Percentiles rank a stretch among this genome's conserved stretches.
Evolutionary conservation across 78 protist species (phyloP).

Genomic region (Guillardia theta): DNA sequence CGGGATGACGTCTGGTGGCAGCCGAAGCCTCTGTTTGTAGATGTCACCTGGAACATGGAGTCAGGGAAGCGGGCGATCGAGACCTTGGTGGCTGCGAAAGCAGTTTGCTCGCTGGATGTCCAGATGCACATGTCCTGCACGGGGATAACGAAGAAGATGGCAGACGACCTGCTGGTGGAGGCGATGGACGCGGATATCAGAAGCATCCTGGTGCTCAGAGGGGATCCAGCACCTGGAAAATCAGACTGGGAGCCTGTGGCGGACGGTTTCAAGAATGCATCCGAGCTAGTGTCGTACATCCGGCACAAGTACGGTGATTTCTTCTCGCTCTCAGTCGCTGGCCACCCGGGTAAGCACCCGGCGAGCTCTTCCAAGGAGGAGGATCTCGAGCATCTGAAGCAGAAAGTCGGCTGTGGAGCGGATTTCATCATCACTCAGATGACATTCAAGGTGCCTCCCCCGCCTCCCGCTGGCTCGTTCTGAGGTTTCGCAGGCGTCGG

Average conservation of each 20-base stretch:
- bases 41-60: not conserved
- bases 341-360: not conserved
- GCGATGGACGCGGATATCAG: not conserved
- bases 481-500: not conserved
- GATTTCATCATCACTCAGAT: not conserved
- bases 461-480: not conserved
- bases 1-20: not conserved
- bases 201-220: not conserved
- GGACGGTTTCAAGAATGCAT: not conserved
- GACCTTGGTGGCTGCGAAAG: not conserved
- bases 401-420: not conserved
- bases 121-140: not conserved
- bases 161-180: not conserved
- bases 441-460: not conserved
- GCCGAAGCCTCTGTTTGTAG: not conserved
- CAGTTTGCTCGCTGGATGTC: not conserved
- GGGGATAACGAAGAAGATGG: not conserved
- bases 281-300: not conserved
- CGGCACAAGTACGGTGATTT: not conserved
- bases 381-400: not conserved
- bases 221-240: not conserved
- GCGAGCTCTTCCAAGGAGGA: not conserved
- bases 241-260: not conserved
- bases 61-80: constrained; percentile 2
- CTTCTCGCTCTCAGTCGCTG: not conserved